Evolutionary conservation across 805 yeast genomes (phyloP).

Genomic region (Pichia pseudocactophila): DNA sequence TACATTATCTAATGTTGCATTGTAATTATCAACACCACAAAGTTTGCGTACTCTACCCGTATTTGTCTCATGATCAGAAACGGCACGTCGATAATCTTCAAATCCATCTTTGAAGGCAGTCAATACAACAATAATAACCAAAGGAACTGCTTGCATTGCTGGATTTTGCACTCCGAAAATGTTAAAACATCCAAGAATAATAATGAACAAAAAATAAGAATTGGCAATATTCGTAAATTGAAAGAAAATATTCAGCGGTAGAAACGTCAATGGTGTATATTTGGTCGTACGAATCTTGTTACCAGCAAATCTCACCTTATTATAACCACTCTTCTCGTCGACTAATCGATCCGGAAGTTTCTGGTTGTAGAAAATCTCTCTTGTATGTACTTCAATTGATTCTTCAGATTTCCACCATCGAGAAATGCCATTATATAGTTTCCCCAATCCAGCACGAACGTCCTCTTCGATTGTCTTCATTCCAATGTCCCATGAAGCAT

Average conservation of each 20-base stretch:
- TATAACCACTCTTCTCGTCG: constrained; percentile 46
- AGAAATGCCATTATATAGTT: not conserved
- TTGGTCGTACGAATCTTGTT: constrained; percentile 57
- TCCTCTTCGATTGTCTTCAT: constrained; percentile 10
- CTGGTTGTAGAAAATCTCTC: constrained; percentile 50
- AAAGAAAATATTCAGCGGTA: constrained; percentile 45
- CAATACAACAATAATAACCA: constrained; percentile 65
- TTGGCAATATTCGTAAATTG: constrained; percentile 57
- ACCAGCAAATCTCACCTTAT: constrained; percentile 34
- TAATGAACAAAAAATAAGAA: constrained; percentile 45
- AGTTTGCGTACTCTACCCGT: constrained; percentile 54
- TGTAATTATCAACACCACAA: constrained; percentile 45
- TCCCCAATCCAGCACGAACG: not conserved
- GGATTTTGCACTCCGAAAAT: constrained; percentile 70
- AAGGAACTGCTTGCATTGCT: constrained; percentile 70
- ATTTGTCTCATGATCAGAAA: constrained; percentile 60
- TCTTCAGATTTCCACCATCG: not conserved
- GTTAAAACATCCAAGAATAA: constrained; percentile 50
- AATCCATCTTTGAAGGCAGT: constrained; percentile 73
- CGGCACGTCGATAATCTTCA: constrained; percentile 63
- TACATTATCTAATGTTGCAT: constrained; percentile 45
- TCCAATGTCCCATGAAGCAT: too few relatives aligned
- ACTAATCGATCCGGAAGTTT: constrained; percentile 50
- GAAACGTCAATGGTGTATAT: constrained; percentile 48
- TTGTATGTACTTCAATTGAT: constrained; percentile 6